Conservation (phyloP, 148 eudicot species). For the Chenopodium album region DNA sequence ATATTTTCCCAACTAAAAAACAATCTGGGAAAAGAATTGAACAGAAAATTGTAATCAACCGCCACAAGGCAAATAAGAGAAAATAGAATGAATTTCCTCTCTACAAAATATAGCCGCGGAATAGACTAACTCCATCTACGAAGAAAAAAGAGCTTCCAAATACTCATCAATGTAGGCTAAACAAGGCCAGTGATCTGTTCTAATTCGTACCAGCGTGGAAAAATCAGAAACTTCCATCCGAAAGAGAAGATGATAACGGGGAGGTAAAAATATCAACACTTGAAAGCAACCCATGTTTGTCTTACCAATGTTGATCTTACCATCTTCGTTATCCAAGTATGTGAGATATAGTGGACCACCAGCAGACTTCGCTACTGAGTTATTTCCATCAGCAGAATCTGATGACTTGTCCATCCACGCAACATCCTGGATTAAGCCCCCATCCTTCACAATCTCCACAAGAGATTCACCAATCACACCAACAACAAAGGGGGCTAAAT, state of each 20-base stretch:
- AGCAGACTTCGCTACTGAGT: slow-evolving; percentile 27
- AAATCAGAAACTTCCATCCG: slow-evolving; percentile 77
- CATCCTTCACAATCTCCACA: slow-evolving; percentile 53
- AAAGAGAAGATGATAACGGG: slow-evolving; percentile 85
- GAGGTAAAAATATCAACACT: slow-evolving; percentile 88
- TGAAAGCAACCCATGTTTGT: slow-evolving; percentile 67
- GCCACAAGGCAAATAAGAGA: neutral
- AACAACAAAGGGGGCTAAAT: slow-evolving; percentile 75
- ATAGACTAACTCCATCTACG: slow-evolving; percentile 5
- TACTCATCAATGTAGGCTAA: slow-evolving; percentile 91
- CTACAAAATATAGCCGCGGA: neutral
- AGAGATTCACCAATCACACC: slow-evolving; percentile 77
- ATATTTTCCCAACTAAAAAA: slow-evolving; percentile 31
- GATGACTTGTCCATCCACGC: slow-evolving; percentile 46
- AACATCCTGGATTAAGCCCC: slow-evolving; percentile 54
- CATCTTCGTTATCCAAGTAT: slow-evolving; percentile 55
- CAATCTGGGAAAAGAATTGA: slow-evolving; percentile 23
- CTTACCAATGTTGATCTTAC: slow-evolving; percentile 34
- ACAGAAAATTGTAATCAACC: neutral
- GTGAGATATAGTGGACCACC: slow-evolving; percentile 68
- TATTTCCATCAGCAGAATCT: slow-evolving; percentile 38
- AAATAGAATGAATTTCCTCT: neutral
- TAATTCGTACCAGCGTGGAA: slow-evolving; percentile 77
- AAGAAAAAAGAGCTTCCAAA: slow-evolving; percentile 79
- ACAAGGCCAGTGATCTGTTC: slow-evolving; percentile 99